Evolutionary conservation across 192 early-diverging fungal species (phyloP).

Genomic region (Helicostylum pulchrum): DNA sequence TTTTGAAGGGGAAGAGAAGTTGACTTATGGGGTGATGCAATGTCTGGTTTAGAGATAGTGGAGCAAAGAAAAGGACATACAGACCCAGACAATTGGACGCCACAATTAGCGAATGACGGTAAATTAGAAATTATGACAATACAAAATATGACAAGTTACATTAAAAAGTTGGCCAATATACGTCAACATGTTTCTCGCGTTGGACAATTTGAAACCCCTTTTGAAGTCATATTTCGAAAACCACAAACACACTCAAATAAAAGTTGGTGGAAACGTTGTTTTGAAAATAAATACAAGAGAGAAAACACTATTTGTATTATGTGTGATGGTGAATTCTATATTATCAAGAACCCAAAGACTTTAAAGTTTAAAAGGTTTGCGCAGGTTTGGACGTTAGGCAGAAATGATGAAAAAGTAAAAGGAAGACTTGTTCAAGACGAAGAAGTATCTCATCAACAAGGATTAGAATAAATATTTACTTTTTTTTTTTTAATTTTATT

Average conservation of each 20-base stretch:
- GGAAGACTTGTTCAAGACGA: slow-evolving; percentile 31
- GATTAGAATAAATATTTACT: not conserved
- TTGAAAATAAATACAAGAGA: slow-evolving; percentile 10
- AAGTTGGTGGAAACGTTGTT: not conserved
- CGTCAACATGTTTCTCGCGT: slow-evolving; percentile 56
- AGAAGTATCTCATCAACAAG: not conserved
- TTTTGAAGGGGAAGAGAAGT: slow-evolving; percentile 52
- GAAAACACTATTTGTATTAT: slow-evolving; percentile 60
- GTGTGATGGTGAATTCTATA: slow-evolving; percentile 79
- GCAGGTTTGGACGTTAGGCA: slow-evolving; percentile 63
- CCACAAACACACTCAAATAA: not conserved
- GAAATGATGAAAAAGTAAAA: slow-evolving; percentile 13
- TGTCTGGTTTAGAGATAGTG: slow-evolving; percentile 37
- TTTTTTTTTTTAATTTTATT: not conserved
- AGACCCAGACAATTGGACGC: slow-evolving; percentile 53
- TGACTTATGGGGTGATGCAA: slow-evolving; percentile 63
- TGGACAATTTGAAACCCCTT: slow-evolving; percentile 60
- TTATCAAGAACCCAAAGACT: slow-evolving; percentile 54
- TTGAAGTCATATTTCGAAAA: slow-evolving; percentile 54
- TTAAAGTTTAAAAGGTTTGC: slow-evolving; percentile 63
- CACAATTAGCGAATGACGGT: slow-evolving; percentile 66
- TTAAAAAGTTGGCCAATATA: slow-evolving; percentile 55
- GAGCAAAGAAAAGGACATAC: slow-evolving; percentile 48
- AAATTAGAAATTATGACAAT: slow-evolving; percentile 67
- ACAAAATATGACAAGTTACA: slow-evolving; percentile 55